Percentiles rank a stretch among this genome's conserved stretches.
Conservation (phyloP, 495 filamentous ascomycete species). For the Haplographium delicatum region DNA sequence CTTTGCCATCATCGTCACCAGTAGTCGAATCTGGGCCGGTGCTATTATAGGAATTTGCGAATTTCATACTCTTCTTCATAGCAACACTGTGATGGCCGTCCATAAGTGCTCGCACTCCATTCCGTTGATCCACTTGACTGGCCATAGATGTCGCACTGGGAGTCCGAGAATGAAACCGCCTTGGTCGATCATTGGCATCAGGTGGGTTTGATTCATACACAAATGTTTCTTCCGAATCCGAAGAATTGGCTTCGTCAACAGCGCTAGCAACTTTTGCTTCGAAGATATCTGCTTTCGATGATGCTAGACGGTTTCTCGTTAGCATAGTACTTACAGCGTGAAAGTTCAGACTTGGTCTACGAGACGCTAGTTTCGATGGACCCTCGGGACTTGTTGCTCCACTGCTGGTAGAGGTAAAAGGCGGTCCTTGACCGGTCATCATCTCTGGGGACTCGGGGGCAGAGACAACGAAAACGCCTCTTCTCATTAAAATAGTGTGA, state of each 20-base stretch:
- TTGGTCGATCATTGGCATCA: conserved; percentile 65
- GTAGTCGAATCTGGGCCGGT: conserved; percentile 57
- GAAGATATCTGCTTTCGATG: conserved; percentile 97
- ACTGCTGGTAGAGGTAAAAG: conserved; percentile 9
- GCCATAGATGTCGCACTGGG: conserved; percentile 90
- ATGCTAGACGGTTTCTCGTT: conserved; percentile 55
- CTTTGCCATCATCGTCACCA: conserved; percentile 60
- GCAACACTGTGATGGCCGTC: conserved; percentile 63
- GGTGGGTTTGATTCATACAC: conserved; percentile 98
- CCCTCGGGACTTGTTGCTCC: conserved; percentile 16
- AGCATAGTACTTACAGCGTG: conserved; percentile 42
- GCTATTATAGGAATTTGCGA: conserved; percentile 67
- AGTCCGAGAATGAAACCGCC: conserved; percentile 87
- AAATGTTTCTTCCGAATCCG: conserved; percentile 96
- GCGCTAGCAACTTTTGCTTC: conserved; percentile 94
- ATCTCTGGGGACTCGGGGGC: conserved; percentile 27
- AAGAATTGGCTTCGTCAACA: conserved; percentile 86
- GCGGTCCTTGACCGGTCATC: conserved; percentile 35
- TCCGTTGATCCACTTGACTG: conserved; percentile 69
- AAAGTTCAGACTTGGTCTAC: conserved; percentile 15
- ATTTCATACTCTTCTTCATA: conserved; percentile 96
- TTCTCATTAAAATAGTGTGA: conserved; percentile 26
- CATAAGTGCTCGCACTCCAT: conserved; percentile 54
- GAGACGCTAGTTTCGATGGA: conserved; percentile 8
- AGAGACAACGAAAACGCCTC: conserved; percentile 29